These are phyloP conservation scores for Eucalyptus fibrosa DNA, from an alignment of 345 rosid species.

Conservation along the genomic window DNA sequence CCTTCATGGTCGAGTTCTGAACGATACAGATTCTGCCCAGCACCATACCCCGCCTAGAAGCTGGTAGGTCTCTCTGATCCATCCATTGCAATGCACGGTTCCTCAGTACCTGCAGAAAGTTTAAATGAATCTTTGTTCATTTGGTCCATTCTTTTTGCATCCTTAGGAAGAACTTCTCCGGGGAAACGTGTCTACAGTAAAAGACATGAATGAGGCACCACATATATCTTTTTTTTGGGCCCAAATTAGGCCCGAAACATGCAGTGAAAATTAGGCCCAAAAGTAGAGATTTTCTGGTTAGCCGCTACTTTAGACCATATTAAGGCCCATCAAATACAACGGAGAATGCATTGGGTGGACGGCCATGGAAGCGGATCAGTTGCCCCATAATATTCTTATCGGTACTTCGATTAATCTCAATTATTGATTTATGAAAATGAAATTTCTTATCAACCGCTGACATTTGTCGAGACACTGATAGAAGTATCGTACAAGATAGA, in stretches of 20 bases:
- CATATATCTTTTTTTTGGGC: neutral
- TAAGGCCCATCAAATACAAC: neutral
- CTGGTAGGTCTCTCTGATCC: conserved; percentile 67
- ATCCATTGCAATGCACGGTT: conserved; percentile 69
- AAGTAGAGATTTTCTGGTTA: too few relatives aligned
- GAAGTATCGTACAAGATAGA: neutral
- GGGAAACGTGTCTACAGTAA: neutral
- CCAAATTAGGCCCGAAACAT: neutral
- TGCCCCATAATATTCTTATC: too few relatives aligned
- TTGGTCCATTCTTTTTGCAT: neutral
- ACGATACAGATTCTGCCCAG: conserved; percentile 50
- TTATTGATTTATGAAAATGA: too few relatives aligned
- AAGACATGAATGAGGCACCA: neutral
- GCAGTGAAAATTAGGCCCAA: neutral
- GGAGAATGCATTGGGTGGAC: neutral
- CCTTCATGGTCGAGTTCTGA: conserved; percentile 18
- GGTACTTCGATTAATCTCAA: neutral
- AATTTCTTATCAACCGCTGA: neutral
- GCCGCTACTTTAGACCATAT: neutral
- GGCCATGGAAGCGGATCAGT: neutral
- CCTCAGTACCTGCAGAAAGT: conserved; percentile 42
- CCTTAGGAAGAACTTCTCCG: neutral
- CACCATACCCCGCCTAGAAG: conserved; percentile 79
- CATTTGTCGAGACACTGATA: neutral
- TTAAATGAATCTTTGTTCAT: neutral